Evolutionary conservation across 2,329 filamentous ascomycete genomes (phyloP), one percentile per base, ranked within the genome.

Genomic region (Xylariaceae sp.): DNA sequence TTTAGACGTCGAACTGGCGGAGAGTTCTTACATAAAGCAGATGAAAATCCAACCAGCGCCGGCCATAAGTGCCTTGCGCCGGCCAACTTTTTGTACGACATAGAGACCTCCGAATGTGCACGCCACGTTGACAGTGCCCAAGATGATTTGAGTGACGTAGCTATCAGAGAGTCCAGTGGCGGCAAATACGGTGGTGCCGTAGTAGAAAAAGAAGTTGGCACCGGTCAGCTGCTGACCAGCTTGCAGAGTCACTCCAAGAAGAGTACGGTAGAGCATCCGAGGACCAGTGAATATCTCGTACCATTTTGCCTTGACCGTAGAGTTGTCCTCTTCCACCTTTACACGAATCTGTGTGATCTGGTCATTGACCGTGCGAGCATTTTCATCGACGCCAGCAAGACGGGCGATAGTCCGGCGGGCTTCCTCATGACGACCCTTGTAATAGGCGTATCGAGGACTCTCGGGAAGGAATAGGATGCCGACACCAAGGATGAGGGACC

Each of bases 161-260:
- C 79, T 80, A 71, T 90, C 82, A 55, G 63, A 69, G 28, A 89
- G 77, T 59, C 86, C 87, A 1, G 84, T 84, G 2, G 84, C 77
- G 13, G 75, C 65, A 69, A 90, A 89, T 59, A 88, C 82, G 4
- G 82, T 86, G 39, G 80, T 83, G 19, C 79, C 80, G 62, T 85
- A 88, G 68, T 83, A 83, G 68, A 87, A 86, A 73, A 58, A 86
- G 69, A 83, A 87, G 70, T 86, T 86, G 53, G 80, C 82, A 31
- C 86, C 86, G 1, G 84, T 87, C 2, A 89, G 73, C 63, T 89
- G 86, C 67, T 88, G 84, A 5, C 84, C 79, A 40, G 82, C 79
- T 67, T 87, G 83, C 2, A 89, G 76, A 3, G 74, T 65, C 34
- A 88, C 78, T 38, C 86, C 85, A 0, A 88, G 74, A 0, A 82